Conservation (phyloP, 257 asterid genomes). For the Oldenlandia corymbosa region DNA sequence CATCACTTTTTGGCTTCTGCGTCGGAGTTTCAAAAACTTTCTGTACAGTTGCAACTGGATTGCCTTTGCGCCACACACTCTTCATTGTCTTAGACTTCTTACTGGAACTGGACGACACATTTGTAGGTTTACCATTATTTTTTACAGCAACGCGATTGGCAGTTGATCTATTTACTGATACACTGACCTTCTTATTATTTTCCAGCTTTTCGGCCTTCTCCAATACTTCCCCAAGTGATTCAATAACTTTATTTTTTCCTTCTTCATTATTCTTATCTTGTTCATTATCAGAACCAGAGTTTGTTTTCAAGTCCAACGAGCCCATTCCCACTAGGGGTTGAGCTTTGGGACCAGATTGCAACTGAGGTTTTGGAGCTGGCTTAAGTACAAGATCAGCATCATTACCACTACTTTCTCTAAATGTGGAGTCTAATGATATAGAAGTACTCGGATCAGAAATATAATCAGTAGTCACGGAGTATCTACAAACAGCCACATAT, state of each 20-base stretch:
- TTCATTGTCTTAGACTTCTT: conserved; percentile 50
- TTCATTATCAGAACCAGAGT: conserved; percentile 32
- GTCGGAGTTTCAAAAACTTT: conserved; percentile 53
- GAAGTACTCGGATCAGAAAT: conserved; percentile 74
- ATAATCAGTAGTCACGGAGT: conserved; percentile 67
- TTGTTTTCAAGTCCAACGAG: conserved; percentile 28
- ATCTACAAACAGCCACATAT: conserved; percentile 77
- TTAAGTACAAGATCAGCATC: conserved; percentile 55
- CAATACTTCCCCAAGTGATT: conserved; percentile 77
- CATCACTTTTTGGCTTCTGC: conserved; percentile 39
- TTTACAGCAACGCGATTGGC: conserved; percentile 27
- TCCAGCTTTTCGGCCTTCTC: conserved; percentile 90
- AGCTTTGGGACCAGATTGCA: conserved; percentile 47
- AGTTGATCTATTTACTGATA: conserved; percentile 40
- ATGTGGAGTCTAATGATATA: conserved; percentile 65
- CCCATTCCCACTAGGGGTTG: conserved; percentile 33
- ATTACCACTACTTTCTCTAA: conserved; percentile 39
- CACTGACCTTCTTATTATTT: conserved; percentile 43
- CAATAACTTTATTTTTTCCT: conserved; percentile 61
- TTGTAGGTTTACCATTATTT: conserved; percentile 46
- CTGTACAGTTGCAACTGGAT: conserved; percentile 63
- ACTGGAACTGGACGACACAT: conserved; percentile 30
- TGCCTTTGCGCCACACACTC: conserved; percentile 98
- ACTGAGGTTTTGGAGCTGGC: conserved; percentile 81
- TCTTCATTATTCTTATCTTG: conserved; percentile 35